Conservation (phyloP, 176 grass and related monocot genomes). For the Zea luxurians region DNA sequence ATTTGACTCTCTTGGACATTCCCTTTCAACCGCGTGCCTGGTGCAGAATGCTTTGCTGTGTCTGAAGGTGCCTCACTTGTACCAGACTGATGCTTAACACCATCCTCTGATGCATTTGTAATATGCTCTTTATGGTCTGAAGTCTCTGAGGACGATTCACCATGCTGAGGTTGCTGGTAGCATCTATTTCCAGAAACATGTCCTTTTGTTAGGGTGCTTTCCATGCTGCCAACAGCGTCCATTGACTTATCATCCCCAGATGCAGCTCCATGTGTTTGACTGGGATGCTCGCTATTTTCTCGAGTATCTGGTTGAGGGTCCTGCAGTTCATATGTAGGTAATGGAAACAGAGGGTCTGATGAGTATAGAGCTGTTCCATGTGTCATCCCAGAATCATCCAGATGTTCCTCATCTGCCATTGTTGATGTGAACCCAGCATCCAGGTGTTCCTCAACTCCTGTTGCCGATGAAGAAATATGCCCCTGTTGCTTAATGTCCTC, state of each 20-base stretch:
- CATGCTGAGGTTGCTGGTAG: constrained; percentile 28
- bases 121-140: constrained; percentile 22
- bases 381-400: neutral
- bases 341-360: neutral
- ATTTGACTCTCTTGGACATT: constrained; percentile 13
- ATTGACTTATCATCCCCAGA: constrained; percentile 32
- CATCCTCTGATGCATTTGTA: constrained; percentile 29
- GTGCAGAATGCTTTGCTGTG: neutral
- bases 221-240: neutral
- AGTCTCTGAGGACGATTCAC: constrained; percentile 24
- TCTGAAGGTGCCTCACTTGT: constrained; percentile 11
- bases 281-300: constrained; percentile 22
- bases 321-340: constrained; percentile 32
- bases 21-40: constrained; percentile 11
- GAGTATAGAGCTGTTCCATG: constrained; percentile 16
- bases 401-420: constrained; percentile 35
- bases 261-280: neutral
- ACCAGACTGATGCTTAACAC: constrained; percentile 23
- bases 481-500: constrained; percentile 25
- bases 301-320: constrained; percentile 28
- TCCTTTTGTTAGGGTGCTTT: constrained; percentile 25
- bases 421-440: constrained; percentile 20
- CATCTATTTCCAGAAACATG: constrained; percentile 25
- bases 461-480: constrained; percentile 11
- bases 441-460: constrained; percentile 19